Evolutionary conservation across 2,329 filamentous ascomycete genomes (phyloP).

Genomic region (Hypoxylon sp.): DNA sequence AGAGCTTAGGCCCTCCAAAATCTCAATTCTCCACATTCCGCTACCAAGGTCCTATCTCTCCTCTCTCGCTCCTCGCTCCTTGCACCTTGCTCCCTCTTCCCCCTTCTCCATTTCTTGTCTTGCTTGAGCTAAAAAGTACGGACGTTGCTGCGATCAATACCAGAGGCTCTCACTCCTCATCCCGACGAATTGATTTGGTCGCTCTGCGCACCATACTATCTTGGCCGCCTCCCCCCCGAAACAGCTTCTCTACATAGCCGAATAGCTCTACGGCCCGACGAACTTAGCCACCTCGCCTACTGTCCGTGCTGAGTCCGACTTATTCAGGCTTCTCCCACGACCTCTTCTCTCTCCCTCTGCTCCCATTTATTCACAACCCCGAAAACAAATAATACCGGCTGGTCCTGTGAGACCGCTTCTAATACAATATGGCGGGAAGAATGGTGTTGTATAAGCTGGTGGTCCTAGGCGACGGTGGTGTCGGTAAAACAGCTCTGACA

Average conservation of each 20-base stretch:
- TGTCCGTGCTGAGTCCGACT: slow-evolving; percentile 39
- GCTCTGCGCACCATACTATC: slow-evolving; percentile 24
- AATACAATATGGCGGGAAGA: slow-evolving; percentile 82
- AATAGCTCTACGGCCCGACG: slow-evolving; percentile 44
- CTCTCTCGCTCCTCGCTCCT: slow-evolving; percentile 30
- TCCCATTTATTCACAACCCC: slow-evolving; percentile 22
- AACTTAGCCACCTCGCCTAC: slow-evolving; percentile 45
- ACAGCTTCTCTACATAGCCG: slow-evolving; percentile 43
- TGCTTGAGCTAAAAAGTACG: slow-evolving; percentile 42
- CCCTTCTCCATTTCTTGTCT: slow-evolving; percentile 47
- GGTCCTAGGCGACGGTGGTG: slow-evolving; percentile 93
- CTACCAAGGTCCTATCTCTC: slow-evolving; percentile 40
- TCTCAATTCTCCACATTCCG: slow-evolving; percentile 45
- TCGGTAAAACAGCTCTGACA: slow-evolving; percentile 93
- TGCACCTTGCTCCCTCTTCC: slow-evolving; percentile 40
- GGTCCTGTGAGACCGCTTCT: slow-evolving; percentile 50
- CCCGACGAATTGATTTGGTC: slow-evolving; percentile 35
- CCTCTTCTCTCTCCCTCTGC: slow-evolving; percentile 29
- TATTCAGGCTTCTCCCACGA: slow-evolving; percentile 17
- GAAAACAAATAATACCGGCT: slow-evolving; percentile 29
- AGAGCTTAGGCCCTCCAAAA: slow-evolving; percentile 44
- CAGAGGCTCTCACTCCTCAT: slow-evolving; percentile 24
- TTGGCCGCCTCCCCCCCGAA: slow-evolving; percentile 33
- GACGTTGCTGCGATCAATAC: slow-evolving; percentile 44
- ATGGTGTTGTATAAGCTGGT: slow-evolving; percentile 98